Base-by-base conservation (phyloP, 495 filamentous ascomycete genomes). In the Rhizodiscina lignyota region DNA sequence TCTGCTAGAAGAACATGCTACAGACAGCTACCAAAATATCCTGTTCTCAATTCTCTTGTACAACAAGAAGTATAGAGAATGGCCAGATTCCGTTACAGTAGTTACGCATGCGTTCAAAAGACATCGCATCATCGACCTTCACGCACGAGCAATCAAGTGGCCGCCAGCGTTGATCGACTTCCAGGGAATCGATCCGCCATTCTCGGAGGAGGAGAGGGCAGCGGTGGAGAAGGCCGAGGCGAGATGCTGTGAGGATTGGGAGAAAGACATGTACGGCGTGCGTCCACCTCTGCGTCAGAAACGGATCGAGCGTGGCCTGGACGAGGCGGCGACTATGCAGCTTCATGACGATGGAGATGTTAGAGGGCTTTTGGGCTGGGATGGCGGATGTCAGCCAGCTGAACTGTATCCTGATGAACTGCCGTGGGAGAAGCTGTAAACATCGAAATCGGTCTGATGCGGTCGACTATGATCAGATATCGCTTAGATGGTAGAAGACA, bases 21-120 rank as follows among this genome's bases (percentile, higher is more conserved):
- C 56, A 12, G 56, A 60, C 34, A 54, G 50, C 24, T 58, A 40
- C 29, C 56, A 60, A 41, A 60, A 60, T 31, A 41, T 60, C n/a
- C 41, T 60, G 15, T 60, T 60, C 35, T 48, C 46, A 16, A 48
- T 60, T 34, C 19, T 55, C 16, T 32, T 38, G 2, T 60, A 53
- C 40, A 42, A 46, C 18, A 36, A 44, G 24, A 36, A 28, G 4
- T 40, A 42, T 4, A 54, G 54, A 2, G 15, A 16, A 5, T 56
- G 52, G 28, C 54, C 56, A 5, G 28, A 39, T 12, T 16, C 36
- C 1, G 32, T 60, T 10, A 51, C 43, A 2, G 37, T 58, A 15
- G 39, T 60, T 36, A 54, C 53, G 17, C 54, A 60, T 40, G 54
- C 50, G 1, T 60, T 60, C 46, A 60, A 60, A 31, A 28, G 41